Evolutionary conservation across 306 rosid genomes (phyloP), one percentile per base, ranked within the genome.

Genomic region (Lagenaria siceraria): DNA sequence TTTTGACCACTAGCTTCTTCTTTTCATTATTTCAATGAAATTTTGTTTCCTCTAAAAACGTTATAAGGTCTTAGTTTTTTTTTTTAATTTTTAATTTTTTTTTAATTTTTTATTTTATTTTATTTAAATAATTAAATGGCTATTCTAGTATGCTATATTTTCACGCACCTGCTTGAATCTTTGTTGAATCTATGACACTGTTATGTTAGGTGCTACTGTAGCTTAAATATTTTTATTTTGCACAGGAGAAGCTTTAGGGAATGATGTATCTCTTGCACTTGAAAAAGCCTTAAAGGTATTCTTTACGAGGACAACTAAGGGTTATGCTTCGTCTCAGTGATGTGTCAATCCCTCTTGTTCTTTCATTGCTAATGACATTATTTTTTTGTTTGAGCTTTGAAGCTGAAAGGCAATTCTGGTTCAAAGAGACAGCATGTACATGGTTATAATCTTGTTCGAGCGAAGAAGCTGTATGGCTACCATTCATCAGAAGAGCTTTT

Each of bases 251-350:
- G 87, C 87, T 13, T 90, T 83, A 85, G 83, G 85, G 64, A 82
- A 83, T 79, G 80, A 59, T 61, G 64, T 90, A 14, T 81, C 96
- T 82, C 85, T 86, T 68, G 87, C 89, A 66, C 86, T 94, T 31
- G 98, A 94, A 91, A 92, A 87, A 82, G 95, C 96, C 52, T 84
- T 94, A 85, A 87, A 94, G 97, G 98, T 89, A 89, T 82, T 75
- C 52, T 77, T 80, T 78, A 49, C 70, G 42, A 40, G 53, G 66
- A 48, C 78, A 74, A 82, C 63, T 77, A 75, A 65, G 55, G 75
- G 63, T 72, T 74, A 21, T 15, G 7, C 78, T 74, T 78, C 52
- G 24, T 77, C 77, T 75, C 21, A 54, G 38, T 46, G 58, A 43
- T 49, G 27, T 83, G 61, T 59, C 74, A 52, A 24, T 55, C 11